Conservation (phyloP, 1,139 yeast genomes). For the Kodamaea alishanica region DNA sequence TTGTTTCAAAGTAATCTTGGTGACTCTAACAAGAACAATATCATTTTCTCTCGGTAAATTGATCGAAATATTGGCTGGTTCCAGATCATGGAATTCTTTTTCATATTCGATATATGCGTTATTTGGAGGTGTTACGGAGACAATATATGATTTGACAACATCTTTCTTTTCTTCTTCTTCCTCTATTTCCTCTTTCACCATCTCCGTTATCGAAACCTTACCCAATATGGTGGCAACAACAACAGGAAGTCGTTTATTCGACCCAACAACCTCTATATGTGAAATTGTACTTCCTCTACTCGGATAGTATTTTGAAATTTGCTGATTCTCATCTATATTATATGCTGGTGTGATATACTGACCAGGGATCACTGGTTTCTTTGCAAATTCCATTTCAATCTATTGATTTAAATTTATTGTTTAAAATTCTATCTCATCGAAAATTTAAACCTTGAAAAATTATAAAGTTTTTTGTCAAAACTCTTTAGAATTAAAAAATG, state of each 20-base stretch:
- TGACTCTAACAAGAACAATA: constrained; percentile 72
- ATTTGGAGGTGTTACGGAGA: constrained; percentile 29
- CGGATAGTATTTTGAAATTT: constrained; percentile 25
- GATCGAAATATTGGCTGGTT: constrained; percentile 30
- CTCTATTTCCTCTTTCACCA: constrained; percentile 12
- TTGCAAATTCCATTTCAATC: not conserved
- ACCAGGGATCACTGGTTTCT: constrained; percentile 63
- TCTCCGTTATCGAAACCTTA: constrained; percentile 35
- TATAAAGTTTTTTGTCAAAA: not conserved
- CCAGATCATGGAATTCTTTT: constrained; percentile 18
- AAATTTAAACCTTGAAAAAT: not conserved
- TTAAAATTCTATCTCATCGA: constrained; percentile 3
- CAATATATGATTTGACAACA: constrained; percentile 21
- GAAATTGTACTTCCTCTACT: constrained; percentile 41
- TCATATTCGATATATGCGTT: constrained; percentile 34
- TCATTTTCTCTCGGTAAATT: constrained; percentile 83
- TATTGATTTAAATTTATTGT: not conserved
- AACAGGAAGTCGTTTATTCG: constrained; percentile 34
- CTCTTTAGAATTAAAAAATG: constrained; percentile 6
- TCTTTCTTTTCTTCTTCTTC: constrained; percentile 15
- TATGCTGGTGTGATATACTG: constrained; percentile 49
- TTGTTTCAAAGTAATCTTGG: constrained; percentile 62
- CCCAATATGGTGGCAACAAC: constrained; percentile 73
- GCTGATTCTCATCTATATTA: constrained; percentile 21
- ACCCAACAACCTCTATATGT: constrained; percentile 27